Evolutionary conservation across 2,329 filamentous ascomycete genomes (phyloP).

Genomic region (Lachnellula arida): DNA sequence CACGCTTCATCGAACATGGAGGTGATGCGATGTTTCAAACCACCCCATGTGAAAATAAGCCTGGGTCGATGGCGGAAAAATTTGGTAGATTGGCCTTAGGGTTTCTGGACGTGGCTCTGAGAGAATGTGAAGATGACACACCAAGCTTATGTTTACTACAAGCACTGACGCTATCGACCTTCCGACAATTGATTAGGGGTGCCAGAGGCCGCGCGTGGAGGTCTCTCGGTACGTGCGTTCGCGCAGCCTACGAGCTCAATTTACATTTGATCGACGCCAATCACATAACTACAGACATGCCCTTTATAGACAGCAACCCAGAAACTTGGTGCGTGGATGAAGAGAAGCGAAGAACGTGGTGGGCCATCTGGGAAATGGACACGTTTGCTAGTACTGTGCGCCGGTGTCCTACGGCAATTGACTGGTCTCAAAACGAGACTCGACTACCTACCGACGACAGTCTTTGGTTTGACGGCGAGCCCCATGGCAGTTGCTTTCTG

Average conservation of each 20-base stretch:
- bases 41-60: too few species aligned
- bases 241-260: constrained; percentile 16
- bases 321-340: constrained; percentile 30
- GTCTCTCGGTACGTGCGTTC: constrained; percentile 27
- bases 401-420: constrained; percentile 33
- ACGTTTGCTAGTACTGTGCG: constrained; percentile 37
- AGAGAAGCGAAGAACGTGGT: constrained; percentile 36
- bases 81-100: too few species aligned
- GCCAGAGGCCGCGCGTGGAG: constrained; percentile 36
- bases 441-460: constrained; percentile 34
- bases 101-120: constrained; percentile 25
- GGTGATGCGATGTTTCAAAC: too few species aligned
- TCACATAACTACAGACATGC: too few species aligned
- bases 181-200: constrained; percentile 33
- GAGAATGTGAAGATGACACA: constrained; percentile 29
- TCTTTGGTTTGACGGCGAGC: constrained; percentile 30
- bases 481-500: constrained; percentile 30
- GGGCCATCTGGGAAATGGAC: constrained; percentile 40
- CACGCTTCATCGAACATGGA: too few species aligned
- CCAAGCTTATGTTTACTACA: constrained; percentile 35
- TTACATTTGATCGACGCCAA: constrained; percentile 11
- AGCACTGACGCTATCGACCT: constrained; percentile 31
- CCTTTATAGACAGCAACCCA: background rate
- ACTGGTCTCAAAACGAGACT: constrained; percentile 34
- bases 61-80: too few species aligned